Conservation (phyloP, 352 stramenopile species). For the Bremia lactucae region DNA sequence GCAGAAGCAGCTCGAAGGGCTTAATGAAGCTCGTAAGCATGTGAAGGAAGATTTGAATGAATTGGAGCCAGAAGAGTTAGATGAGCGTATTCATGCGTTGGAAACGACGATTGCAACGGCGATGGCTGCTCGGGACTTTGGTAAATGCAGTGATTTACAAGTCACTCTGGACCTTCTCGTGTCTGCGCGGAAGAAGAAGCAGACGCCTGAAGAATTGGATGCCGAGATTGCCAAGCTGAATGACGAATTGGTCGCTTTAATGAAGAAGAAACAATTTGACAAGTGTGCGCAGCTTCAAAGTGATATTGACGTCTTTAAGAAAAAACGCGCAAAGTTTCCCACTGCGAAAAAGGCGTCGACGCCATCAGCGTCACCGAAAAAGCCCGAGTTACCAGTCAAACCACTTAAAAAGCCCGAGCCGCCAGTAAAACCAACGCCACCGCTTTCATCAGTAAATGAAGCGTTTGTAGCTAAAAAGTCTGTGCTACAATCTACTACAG, state of each 20-base stretch:
- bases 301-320: constrained; percentile 74
- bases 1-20: constrained; percentile 68
- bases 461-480: constrained; percentile 7
- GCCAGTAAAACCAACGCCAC: constrained; percentile 8
- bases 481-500: constrained; percentile 7
- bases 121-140: constrained; percentile 73
- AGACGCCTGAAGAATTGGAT: constrained; percentile 77
- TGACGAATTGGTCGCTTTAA: constrained; percentile 41
- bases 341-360: constrained; percentile 20
- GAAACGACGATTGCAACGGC: constrained; percentile 59
- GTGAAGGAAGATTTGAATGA: constrained; percentile 83
- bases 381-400: constrained; percentile 18
- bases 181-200: constrained; percentile 72
- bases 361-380: constrained; percentile 22
- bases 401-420: constrained; percentile 1
- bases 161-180: constrained; percentile 57
- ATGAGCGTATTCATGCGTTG: constrained; percentile 64
- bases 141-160: constrained; percentile 65
- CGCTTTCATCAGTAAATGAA: constrained; percentile 18
- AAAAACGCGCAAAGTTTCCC: constrained; percentile 48
- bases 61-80: constrained; percentile 69
- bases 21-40: constrained; percentile 61
- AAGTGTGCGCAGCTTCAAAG: constrained; percentile 81
- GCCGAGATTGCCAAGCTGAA: constrained; percentile 69
- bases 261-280: constrained; percentile 80